These are phyloP conservation scores for Aquilaria yunnanensis DNA, from an alignment of 345 rosid genomes.

Conservation along the genomic window DNA sequence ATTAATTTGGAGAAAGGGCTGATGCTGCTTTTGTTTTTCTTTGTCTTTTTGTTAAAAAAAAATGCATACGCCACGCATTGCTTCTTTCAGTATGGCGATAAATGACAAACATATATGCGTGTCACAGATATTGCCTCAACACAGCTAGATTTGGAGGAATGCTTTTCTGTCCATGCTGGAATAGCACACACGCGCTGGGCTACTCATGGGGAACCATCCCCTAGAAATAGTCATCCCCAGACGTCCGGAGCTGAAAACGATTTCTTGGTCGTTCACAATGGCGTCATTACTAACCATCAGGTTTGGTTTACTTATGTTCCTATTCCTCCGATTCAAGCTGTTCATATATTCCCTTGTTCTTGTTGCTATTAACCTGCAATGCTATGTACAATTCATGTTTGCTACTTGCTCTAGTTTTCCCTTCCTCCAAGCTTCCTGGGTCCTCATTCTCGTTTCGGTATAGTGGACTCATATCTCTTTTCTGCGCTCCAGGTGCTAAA, in stretches of 20 bases:
- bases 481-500: conserved; percentile 54
- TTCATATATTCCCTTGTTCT: too few relatives aligned
- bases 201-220: conserved; percentile 94
- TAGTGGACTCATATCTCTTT: background rate
- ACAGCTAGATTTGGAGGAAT: conserved; percentile 67
- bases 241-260: conserved; percentile 76
- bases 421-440: too few relatives aligned
- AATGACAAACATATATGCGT: background rate
- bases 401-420: too few relatives aligned
- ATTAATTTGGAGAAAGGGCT: background rate
- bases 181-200: conserved; percentile 99
- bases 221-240: conserved; percentile 93
- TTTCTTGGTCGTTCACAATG: conserved; percentile 93
- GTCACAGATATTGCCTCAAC: conserved; percentile 54
- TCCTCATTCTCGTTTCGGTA: background rate
- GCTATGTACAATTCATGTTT: too few relatives aligned
- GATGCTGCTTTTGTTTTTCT: too few relatives aligned
- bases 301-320: conserved; percentile 23
- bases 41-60: too few relatives aligned
- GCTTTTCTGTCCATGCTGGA: conserved; percentile 72
- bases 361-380: background rate
- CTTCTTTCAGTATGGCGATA: background rate
- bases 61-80: too few relatives aligned
- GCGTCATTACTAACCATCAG: conserved; percentile 82
- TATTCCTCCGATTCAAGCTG: too few relatives aligned